phyloP scores from a whole-genome alignment of 495 filamentous ascomycete species.

The Hypomontagnella submonticulosa region DNA sequence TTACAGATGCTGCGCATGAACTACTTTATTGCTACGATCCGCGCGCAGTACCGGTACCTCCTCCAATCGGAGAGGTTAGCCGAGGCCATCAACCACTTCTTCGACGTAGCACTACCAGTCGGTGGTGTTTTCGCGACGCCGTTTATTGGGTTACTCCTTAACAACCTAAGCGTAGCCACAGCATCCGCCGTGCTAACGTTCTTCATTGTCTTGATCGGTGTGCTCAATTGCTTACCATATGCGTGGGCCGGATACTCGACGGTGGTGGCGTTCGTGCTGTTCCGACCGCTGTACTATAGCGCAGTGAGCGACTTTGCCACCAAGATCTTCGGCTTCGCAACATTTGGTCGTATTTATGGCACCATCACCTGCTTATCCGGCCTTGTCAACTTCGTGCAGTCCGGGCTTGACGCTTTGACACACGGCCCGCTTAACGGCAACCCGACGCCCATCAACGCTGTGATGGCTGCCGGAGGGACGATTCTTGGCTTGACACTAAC shows the following conservation, averaged over 20 bases:
- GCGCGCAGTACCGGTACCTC: slow-evolving; percentile 59
- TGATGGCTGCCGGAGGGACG: slow-evolving; percentile 46
- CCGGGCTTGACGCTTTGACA: slow-evolving; percentile 60
- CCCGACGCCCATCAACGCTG: slow-evolving; percentile 60
- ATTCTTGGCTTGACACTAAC: slow-evolving; percentile 37
- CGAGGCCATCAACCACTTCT: slow-evolving; percentile 60
- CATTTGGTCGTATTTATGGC: slow-evolving; percentile 66
- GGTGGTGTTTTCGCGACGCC: slow-evolving; percentile 61
- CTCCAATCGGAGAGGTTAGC: slow-evolving; percentile 52
- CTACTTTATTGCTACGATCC: slow-evolving; percentile 64
- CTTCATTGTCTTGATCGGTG: slow-evolving; percentile 57
- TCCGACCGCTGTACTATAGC: slow-evolving; percentile 59
- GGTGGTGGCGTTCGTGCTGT: slow-evolving; percentile 46
- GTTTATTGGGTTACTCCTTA: slow-evolving; percentile 62
- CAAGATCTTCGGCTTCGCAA: slow-evolving; percentile 67
- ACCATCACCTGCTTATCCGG: slow-evolving; percentile 63
- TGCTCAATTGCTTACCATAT: slow-evolving; percentile 52
- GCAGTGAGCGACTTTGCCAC: slow-evolving; percentile 66
- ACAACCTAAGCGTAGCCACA: slow-evolving; percentile 60
- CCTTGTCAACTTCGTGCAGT: slow-evolving; percentile 62
- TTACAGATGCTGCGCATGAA: slow-evolving; percentile 66
- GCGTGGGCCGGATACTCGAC: slow-evolving; percentile 48
- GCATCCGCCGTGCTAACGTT: slow-evolving; percentile 55
- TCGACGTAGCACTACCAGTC: slow-evolving; percentile 61
- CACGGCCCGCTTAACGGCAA: slow-evolving; percentile 56